Evolutionary conservation across 23 red algal species (phyloP).

Genomic region (Gracilaria caudata): DNA sequence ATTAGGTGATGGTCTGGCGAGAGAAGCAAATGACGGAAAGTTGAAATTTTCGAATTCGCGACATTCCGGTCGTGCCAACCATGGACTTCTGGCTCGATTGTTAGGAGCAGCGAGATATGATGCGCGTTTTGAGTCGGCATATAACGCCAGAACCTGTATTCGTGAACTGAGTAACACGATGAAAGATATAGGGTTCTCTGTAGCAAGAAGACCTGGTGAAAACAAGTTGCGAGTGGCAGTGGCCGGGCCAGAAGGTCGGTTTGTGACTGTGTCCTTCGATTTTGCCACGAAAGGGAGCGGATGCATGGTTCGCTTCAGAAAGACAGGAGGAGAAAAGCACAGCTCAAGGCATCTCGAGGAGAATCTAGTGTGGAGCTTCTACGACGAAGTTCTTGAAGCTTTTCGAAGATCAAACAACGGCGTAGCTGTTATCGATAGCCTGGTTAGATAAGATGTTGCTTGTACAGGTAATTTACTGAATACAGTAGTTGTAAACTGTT

Average conservation of each 20-base stretch:
- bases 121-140: slow-evolving; percentile 16
- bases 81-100: slow-evolving; percentile 14
- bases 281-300: slow-evolving; percentile 27
- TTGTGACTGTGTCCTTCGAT: slow-evolving; percentile 29
- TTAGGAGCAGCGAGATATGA: slow-evolving; percentile 5
- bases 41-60: neutral
- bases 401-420: slow-evolving; percentile 17
- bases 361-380: slow-evolving; percentile 26
- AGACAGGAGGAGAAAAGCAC: slow-evolving; percentile 14
- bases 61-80: neutral
- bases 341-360: slow-evolving; percentile 3
- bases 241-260: slow-evolving; percentile 10
- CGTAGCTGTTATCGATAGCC: neutral
- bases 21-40: neutral
- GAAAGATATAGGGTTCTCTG: slow-evolving; percentile 27
- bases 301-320: slow-evolving; percentile 9
- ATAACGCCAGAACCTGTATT: slow-evolving; percentile 15
- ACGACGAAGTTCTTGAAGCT: slow-evolving; percentile 26
- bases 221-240: slow-evolving; percentile 18
- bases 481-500: neutral
- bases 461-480: neutral
- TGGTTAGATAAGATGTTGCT: neutral
- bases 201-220: slow-evolving; percentile 13
- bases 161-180: slow-evolving; percentile 2
- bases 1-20: neutral